These are phyloP conservation scores for Osmanthus fragrans DNA, from an alignment of 257 asterid species.

Conservation along the genomic window DNA sequence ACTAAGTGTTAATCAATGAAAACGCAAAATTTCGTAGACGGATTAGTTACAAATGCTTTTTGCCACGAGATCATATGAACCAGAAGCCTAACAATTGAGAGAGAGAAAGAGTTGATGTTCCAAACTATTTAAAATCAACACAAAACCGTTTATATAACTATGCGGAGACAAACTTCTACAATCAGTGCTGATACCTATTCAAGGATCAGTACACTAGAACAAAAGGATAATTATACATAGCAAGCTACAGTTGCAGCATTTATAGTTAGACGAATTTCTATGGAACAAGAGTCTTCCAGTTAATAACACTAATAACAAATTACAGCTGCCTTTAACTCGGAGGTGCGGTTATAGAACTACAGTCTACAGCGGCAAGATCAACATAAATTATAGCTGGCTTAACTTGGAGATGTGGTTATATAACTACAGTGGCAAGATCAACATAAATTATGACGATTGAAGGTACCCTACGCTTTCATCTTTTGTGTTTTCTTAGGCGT, in stretches of 20 bases:
- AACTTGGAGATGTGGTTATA: too few relatives aligned
- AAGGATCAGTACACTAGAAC: not conserved
- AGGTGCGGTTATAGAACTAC: not conserved
- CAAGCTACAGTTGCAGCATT: constrained; percentile 12
- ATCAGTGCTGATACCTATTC: too few relatives aligned
- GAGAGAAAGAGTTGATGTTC: too few relatives aligned
- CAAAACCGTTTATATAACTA: too few relatives aligned
- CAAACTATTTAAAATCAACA: too few relatives aligned
- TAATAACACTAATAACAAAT: constrained; percentile 16
- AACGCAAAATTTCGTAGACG: too few relatives aligned
- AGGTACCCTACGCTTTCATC: not conserved
- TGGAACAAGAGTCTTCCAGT: constrained; percentile 7
- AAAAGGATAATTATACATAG: constrained; percentile 1
- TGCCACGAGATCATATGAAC: too few relatives aligned
- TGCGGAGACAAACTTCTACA: too few relatives aligned
- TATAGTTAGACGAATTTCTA: constrained; percentile 12
- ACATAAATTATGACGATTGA: not conserved
- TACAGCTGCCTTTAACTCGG: constrained; percentile 18
- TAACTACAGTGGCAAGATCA: too few relatives aligned
- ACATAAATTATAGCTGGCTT: not conserved
- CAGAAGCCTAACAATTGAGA: too few relatives aligned
- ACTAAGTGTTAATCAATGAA: too few relatives aligned
- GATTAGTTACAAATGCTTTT: too few relatives aligned
- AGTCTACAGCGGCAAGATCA: not conserved
- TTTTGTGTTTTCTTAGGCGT: not conserved